Conservation (phyloP, 305 asterid species). For the Rubia tinctorum region DNA sequence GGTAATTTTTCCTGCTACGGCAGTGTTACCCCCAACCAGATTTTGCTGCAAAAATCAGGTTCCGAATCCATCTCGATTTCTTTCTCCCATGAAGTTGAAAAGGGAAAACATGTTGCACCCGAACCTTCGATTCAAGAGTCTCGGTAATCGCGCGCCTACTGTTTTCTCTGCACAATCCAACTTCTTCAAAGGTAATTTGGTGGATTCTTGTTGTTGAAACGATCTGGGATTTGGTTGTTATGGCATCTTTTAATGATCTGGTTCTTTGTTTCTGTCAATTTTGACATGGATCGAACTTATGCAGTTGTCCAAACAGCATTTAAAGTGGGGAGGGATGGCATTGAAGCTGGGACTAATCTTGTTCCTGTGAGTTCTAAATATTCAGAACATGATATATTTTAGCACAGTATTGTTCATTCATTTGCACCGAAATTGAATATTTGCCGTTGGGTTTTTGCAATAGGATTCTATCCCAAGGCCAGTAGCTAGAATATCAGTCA, state of each 20-base stretch:
- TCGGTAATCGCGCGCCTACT: constrained; percentile 26
- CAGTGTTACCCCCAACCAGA: constrained; percentile 16
- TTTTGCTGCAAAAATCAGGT: constrained; percentile 23
- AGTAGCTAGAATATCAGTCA: constrained; percentile 49
- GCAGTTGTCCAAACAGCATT: constrained; percentile 68
- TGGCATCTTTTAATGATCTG: background rate
- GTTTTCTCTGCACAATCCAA: constrained; percentile 49
- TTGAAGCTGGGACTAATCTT: constrained; percentile 85
- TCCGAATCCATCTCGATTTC: constrained; percentile 30
- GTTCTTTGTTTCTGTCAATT: background rate
- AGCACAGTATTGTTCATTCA: background rate
- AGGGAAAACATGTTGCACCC: constrained; percentile 15
- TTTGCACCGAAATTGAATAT: background rate
- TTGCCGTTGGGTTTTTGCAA: background rate
- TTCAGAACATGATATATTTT: background rate
- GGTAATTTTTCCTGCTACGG: background rate
- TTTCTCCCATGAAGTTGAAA: constrained; percentile 20
- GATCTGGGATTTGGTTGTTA: background rate
- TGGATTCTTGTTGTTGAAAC: background rate
- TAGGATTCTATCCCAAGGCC: constrained; percentile 65
- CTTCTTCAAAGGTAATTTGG: constrained; percentile 45
- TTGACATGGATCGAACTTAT: background rate
- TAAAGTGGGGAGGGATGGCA: constrained; percentile 82
- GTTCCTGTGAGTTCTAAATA: constrained; percentile 64
- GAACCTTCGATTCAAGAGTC: constrained; percentile 26